Conservation (phyloP, 1,284 basidiomycete genomes). For the Takashimella koratensis region DNA sequence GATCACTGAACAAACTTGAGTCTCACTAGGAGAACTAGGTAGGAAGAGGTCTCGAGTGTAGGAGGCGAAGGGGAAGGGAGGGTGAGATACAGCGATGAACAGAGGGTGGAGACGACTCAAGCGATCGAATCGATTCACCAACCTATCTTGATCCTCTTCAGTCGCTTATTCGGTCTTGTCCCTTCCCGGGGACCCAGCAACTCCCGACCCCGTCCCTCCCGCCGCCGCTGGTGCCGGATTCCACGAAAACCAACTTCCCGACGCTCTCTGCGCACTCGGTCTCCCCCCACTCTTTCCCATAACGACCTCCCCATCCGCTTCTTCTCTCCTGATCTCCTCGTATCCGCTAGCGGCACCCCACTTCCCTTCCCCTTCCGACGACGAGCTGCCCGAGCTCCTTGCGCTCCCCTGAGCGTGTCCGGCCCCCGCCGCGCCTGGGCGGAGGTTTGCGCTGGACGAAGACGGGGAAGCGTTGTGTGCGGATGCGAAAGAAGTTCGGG, state of each 20-base stretch:
- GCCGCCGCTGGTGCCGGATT: not conserved
- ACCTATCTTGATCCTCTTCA: too few species aligned
- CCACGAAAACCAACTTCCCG: not conserved
- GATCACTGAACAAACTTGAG: too few species aligned
- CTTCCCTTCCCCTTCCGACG: constrained; percentile 7
- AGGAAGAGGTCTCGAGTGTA: too few species aligned
- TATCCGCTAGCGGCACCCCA: constrained; percentile 27
- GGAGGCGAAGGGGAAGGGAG: too few species aligned
- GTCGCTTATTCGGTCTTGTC: constrained; percentile 9
- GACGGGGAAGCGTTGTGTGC: not conserved
- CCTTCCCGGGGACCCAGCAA: constrained; percentile 9
- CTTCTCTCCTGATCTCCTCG: constrained; percentile 38
- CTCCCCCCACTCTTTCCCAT: not conserved
- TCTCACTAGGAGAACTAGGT: too few species aligned
- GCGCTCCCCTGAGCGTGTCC: too few species aligned
- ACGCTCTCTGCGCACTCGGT: not conserved
- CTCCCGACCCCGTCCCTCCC: constrained; percentile 8
- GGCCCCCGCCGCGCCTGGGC: not conserved
- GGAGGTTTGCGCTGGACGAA: not conserved
- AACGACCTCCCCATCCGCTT: constrained; percentile 25
- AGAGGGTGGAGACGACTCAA: too few species aligned
- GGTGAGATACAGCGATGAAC: too few species aligned
- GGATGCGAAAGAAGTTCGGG: not conserved
- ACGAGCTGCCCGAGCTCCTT: not conserved
- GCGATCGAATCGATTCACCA: too few species aligned